These are phyloP conservation scores for Coemansia sp. DNA, from an alignment of 192 early-diverging fungal species.

Conservation along the genomic window DNA sequence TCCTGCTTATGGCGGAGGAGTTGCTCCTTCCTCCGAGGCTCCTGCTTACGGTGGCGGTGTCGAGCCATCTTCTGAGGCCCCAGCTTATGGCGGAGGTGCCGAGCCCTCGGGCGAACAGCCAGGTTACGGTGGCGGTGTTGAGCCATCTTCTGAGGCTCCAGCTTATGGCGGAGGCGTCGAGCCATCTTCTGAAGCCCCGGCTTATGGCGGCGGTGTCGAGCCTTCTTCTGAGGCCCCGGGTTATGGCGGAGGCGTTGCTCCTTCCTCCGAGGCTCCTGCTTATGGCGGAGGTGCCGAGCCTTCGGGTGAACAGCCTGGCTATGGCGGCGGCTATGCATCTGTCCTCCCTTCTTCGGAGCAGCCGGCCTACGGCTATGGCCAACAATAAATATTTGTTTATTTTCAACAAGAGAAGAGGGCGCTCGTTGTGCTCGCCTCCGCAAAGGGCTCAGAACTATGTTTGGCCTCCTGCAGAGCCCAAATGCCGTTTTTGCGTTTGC, in stretches of 20 bases:
- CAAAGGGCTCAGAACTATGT: too few species aligned
- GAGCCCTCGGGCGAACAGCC: constrained; percentile 2
- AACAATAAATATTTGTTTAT: not conserved
- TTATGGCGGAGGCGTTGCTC: not conserved
- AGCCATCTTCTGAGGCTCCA: not conserved
- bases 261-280: constrained; percentile 1
- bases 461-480: too few species aligned
- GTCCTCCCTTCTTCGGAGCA: not conserved
- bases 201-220: constrained; percentile 2
- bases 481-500: too few species aligned
- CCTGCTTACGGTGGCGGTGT: not conserved
- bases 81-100: not conserved
- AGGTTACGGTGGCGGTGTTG: constrained; percentile 3
- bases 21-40: not conserved
- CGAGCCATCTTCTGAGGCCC: not conserved
- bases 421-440: too few species aligned
- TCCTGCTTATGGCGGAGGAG: too few species aligned
- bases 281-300: not conserved
- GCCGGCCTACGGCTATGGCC: not conserved
- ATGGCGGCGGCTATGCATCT: constrained; percentile 6
- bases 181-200: not conserved
- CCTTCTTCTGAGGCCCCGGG: not conserved
- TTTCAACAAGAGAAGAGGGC: too few species aligned
- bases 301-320: not conserved
- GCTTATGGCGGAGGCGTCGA: constrained; percentile 5